A percentile compares a stretch with the other conserved stretches of the same genome.
Evolutionary conservation across 768 basidiomycete genomes (phyloP).

Genomic region (Obba rivulosa): DNA sequence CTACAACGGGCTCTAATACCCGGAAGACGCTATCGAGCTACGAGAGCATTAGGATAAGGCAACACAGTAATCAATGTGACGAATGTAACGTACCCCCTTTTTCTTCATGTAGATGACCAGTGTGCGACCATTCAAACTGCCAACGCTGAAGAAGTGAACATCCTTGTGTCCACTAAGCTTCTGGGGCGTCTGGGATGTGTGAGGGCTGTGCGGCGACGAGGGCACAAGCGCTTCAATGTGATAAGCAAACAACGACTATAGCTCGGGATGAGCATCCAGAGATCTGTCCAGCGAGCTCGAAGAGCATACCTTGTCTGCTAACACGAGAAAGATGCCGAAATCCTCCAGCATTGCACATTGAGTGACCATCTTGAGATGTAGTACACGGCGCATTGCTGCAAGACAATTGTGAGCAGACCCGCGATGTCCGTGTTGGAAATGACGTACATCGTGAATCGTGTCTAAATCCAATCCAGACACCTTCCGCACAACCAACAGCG

Average conservation of each 20-base stretch:
- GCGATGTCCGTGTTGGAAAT: background rate
- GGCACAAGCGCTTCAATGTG: conserved; percentile 96
- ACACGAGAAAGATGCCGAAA: conserved; percentile 92
- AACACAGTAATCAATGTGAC: conserved; percentile 13
- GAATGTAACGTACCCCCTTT: conserved; percentile 57
- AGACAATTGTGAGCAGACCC: background rate
- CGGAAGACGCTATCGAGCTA: conserved; percentile 90
- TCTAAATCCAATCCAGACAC: conserved; percentile 92
- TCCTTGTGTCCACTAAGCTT: conserved; percentile 88
- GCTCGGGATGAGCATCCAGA: background rate
- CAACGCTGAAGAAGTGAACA: conserved; percentile 94
- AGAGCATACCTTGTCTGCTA: conserved; percentile 77
- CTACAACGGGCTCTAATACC: conserved; percentile 93
- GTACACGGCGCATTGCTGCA: conserved; percentile 84
- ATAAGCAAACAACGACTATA: conserved; percentile 82
- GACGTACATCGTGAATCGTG: conserved; percentile 78
- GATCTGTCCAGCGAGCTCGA: background rate
- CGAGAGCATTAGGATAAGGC: background rate
- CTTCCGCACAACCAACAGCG: conserved; percentile 91
- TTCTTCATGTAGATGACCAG: conserved; percentile 95
- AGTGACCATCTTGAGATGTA: conserved; percentile 90
- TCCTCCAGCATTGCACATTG: conserved; percentile 96
- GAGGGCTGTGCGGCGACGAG: conserved; percentile 63
- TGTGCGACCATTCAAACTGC: conserved; percentile 79
- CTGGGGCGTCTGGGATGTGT: conserved; percentile 77